phyloP scores from a whole-genome alignment of 176 grass and related monocot genomes.

The Themeda triandra region DNA sequence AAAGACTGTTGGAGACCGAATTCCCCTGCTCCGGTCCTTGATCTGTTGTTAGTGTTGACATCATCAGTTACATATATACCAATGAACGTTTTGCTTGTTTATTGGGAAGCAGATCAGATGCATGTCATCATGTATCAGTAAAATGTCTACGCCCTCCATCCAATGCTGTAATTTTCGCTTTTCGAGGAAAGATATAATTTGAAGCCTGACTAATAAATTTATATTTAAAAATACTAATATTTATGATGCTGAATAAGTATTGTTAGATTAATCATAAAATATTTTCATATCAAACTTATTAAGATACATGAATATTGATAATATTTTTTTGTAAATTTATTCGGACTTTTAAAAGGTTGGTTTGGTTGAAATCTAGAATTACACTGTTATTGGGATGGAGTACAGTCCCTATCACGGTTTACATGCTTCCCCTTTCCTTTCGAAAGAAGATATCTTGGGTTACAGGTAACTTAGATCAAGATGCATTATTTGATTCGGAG shows the following conservation, averaged over 20 bases:
- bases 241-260: neutral
- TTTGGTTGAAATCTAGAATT: neutral
- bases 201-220: neutral
- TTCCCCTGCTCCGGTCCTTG: slow-evolving; percentile 13
- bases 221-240: too few relatives aligned
- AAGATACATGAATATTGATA: neutral
- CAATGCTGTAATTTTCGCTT: neutral
- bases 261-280: neutral
- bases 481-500: slow-evolving; percentile 1
- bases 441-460: neutral
- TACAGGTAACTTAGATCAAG: neutral
- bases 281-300: neutral
- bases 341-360: neutral
- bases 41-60: neutral
- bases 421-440: neutral
- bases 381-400: neutral
- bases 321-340: neutral
- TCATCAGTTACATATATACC: slow-evolving; percentile 9
- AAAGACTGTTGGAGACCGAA: slow-evolving; percentile 19
- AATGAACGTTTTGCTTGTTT: neutral
- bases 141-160: neutral
- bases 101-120: neutral
- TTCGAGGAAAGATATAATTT: neutral
- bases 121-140: neutral
- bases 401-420: neutral